Percentiles rank a stretch among this genome's conserved stretches.
These are phyloP conservation scores for Phoma sp. DNA, from an alignment of 2,329 filamentous ascomycete species.

Conservation along the genomic window DNA sequence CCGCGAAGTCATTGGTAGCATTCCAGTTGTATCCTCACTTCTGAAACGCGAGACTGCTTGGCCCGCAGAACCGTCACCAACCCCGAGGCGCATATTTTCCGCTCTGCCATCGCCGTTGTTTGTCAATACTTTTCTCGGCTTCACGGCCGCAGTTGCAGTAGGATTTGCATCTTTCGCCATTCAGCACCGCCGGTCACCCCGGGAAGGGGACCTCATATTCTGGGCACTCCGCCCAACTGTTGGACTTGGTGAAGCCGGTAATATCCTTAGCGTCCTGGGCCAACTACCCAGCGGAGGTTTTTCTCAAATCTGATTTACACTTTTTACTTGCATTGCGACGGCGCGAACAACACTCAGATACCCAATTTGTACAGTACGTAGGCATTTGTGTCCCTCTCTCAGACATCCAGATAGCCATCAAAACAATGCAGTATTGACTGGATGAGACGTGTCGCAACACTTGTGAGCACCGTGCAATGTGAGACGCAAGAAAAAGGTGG, in stretches of 20 bases:
- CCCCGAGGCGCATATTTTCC: slow-evolving; percentile 23
- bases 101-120: slow-evolving; percentile 38
- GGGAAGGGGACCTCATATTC: slow-evolving; percentile 44
- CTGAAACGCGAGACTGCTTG: slow-evolving; percentile 16
- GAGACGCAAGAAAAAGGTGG: not conserved
- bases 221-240: slow-evolving; percentile 37
- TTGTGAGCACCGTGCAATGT: slow-evolving; percentile 5
- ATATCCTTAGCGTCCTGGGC: slow-evolving; percentile 38
- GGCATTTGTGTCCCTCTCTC: not conserved
- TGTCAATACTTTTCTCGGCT: slow-evolving; percentile 31
- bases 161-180: slow-evolving; percentile 39
- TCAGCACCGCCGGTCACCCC: slow-evolving; percentile 41
- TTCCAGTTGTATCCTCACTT: slow-evolving; percentile 33
- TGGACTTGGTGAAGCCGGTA: slow-evolving; percentile 41
- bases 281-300: slow-evolving; percentile 29
- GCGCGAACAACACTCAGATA: slow-evolving; percentile 16
- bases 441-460: not conserved
- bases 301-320: slow-evolving; percentile 20
- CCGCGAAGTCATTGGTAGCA: slow-evolving; percentile 31
- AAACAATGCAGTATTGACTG: not conserved
- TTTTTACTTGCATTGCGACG: slow-evolving; percentile 17
- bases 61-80: slow-evolving; percentile 9
- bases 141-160: slow-evolving; percentile 29
- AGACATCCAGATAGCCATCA: not conserved
- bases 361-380: slow-evolving; percentile 12